Conservation (phyloP, 108 stramenopile species). For the Pseudonitzschia pungens region DNA sequence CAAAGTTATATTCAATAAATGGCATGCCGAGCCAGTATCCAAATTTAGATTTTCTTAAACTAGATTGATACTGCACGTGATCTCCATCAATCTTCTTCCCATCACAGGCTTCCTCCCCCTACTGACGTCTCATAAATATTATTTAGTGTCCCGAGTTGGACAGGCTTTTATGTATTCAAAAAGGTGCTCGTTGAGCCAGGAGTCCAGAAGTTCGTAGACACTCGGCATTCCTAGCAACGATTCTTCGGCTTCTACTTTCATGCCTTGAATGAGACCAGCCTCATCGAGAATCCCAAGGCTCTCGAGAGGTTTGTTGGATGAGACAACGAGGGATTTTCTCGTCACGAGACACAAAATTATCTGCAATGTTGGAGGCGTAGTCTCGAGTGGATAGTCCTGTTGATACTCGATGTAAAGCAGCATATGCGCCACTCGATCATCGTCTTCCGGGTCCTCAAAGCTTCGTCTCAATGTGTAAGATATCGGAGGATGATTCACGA, state of each 20-base stretch:
- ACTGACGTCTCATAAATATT: no score
- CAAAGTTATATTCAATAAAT: no score
- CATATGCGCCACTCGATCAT: slow-evolving; percentile 30
- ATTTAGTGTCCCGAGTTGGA: not conserved
- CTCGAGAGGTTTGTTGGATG: slow-evolving; percentile 48
- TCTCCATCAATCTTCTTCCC: no score
- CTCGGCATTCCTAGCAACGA: slow-evolving; percentile 23
- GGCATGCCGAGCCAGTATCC: no score
- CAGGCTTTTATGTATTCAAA: slow-evolving; percentile 31
- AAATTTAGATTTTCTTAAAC: no score
- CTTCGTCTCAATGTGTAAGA: slow-evolving; percentile 19
- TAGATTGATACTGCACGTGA: no score
- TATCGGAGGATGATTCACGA: slow-evolving; percentile 36
- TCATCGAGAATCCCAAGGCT: slow-evolving; percentile 35
- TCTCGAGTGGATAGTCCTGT: slow-evolving; percentile 31
- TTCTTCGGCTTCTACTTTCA: slow-evolving; percentile 24
- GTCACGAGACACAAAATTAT: slow-evolving; percentile 28
- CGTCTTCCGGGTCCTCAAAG: slow-evolving; percentile 30
- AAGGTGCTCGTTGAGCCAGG: slow-evolving; percentile 41
- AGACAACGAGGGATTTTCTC: slow-evolving; percentile 18
- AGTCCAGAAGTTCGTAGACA: slow-evolving; percentile 38
- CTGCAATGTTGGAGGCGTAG: slow-evolving; percentile 20
- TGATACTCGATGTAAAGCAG: slow-evolving; percentile 25
- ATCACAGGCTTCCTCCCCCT: no score
- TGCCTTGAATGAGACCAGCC: slow-evolving; percentile 11